Conservation (phyloP, 495 filamentous ascomycete species). For the Xylaria palmicola region DNA sequence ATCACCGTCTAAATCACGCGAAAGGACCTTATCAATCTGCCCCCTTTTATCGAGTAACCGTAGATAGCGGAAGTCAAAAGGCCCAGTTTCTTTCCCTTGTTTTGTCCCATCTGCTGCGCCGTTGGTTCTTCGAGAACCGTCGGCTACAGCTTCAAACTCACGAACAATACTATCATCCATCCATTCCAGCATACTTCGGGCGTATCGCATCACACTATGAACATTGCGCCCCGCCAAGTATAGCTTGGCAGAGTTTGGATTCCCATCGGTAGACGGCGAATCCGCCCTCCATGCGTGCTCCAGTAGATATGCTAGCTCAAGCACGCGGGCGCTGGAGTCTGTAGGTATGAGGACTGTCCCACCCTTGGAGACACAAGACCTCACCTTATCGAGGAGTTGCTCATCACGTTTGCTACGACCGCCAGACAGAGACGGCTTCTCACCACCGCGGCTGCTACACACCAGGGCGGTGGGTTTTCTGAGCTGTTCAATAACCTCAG, state of each 20-base stretch:
- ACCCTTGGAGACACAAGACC: conserved; percentile 69
- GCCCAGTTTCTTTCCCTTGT: conserved; percentile 54
- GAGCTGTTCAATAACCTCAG: conserved; percentile 89
- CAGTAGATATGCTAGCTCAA: conserved; percentile 90
- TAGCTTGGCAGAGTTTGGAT: conserved; percentile 66
- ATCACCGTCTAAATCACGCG: conserved; percentile 34
- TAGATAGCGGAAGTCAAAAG: conserved; percentile 88
- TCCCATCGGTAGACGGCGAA: conserved; percentile 55
- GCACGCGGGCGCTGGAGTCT: conserved; percentile 87
- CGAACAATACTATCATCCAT: conserved; percentile 92
- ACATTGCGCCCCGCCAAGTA: conserved; percentile 82
- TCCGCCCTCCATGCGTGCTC: conserved; percentile 85
- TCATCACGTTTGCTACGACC: conserved; percentile 81
- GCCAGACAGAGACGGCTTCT: conserved; percentile 65
- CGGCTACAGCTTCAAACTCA: conserved; percentile 80
- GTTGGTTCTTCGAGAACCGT: conserved; percentile 45
- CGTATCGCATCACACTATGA: conserved; percentile 78
- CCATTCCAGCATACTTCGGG: conserved; percentile 97
- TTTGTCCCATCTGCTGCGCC: conserved; percentile 38
- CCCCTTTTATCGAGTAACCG: conserved; percentile 75
- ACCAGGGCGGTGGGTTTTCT: conserved; percentile 90
- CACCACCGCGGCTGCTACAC: conserved; percentile 81
- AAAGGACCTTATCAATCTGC: conserved; percentile 64
- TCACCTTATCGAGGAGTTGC: conserved; percentile 77
- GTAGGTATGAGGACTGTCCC: conserved; percentile 95